Percentiles rank a stretch among this genome's conserved stretches.
Evolutionary conservation across 345 rosid genomes (phyloP).

Genomic region (Sisymbrium altissimum): DNA sequence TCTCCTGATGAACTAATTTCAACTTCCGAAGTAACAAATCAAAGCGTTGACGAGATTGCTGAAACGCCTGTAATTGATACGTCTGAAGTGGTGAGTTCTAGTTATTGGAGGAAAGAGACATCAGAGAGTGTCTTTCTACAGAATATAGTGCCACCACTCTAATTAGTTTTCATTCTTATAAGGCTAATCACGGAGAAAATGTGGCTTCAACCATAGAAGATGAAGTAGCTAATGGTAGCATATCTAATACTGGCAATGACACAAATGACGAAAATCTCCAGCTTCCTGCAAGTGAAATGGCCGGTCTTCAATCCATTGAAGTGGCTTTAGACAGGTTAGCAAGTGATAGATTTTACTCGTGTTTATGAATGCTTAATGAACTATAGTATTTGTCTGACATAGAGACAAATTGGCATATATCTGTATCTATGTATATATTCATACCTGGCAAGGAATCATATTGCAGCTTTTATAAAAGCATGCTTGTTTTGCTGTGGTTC

Average conservation of each 20-base stretch:
- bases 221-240: slow-evolving; percentile 14
- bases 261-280: slow-evolving; percentile 9
- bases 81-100: slow-evolving; percentile 34
- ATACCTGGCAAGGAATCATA: slow-evolving; percentile 1
- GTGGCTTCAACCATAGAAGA: slow-evolving; percentile 25
- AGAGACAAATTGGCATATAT: background rate
- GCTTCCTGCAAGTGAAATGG: background rate
- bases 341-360: background rate
- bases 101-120: slow-evolving; percentile 4
- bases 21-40: slow-evolving; percentile 18
- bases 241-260: slow-evolving; percentile 2
- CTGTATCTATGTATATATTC: background rate
- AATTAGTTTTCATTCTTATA: slow-evolving; percentile 16
- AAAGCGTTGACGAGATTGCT: slow-evolving; percentile 16
- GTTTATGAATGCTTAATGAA: background rate
- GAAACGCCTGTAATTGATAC: slow-evolving; percentile 9
- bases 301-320: slow-evolving; percentile 1
- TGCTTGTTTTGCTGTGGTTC: slow-evolving; percentile 15
- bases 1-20: slow-evolving; percentile 26
- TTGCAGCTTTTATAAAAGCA: background rate
- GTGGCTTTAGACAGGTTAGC: slow-evolving; percentile 23
- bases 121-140: slow-evolving; percentile 4
- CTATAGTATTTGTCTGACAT: background rate
- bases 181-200: slow-evolving; percentile 21
- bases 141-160: background rate